Conservation (phyloP, 2,329 filamentous ascomycete species). For the Xylariaceae sp. region DNA sequence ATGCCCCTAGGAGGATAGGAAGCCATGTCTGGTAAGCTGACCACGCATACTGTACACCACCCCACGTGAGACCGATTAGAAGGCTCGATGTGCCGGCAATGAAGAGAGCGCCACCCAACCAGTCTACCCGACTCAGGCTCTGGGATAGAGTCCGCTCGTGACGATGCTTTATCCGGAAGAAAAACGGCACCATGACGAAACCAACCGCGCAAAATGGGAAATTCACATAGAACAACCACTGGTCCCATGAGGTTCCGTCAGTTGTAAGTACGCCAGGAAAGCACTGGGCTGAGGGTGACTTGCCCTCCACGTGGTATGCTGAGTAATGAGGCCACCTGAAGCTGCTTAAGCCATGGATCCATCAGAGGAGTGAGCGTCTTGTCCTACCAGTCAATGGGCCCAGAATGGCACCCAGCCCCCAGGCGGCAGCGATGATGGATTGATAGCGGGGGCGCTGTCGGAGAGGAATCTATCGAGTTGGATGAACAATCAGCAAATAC, state of each 20-base stretch:
- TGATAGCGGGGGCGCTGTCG: constrained; percentile 12
- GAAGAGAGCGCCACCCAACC: constrained; percentile 40
- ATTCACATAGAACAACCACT: constrained; percentile 15
- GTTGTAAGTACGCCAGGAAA: too few relatives aligned
- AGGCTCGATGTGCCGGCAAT: constrained; percentile 39
- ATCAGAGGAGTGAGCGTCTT: too few relatives aligned
- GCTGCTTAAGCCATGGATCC: too few relatives aligned
- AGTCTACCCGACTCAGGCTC: constrained; percentile 31
- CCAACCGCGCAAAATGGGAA: constrained; percentile 14
- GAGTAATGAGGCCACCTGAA: constrained; percentile 7
- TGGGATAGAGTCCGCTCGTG: constrained; percentile 1
- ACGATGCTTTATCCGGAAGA: constrained; percentile 7
- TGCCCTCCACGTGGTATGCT: constrained; percentile 6
- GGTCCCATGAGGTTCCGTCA: too few relatives aligned
- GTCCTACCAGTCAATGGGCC: constrained; percentile 7
- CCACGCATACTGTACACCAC: constrained; percentile 27
- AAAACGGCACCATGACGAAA: constrained; percentile 9
- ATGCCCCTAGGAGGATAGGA: constrained; percentile 10
- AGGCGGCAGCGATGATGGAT: constrained; percentile 5
- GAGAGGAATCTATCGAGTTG: constrained; percentile 6
- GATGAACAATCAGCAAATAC: not conserved
- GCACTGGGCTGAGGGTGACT: not conserved
- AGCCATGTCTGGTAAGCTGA: constrained; percentile 26
- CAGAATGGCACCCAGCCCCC: constrained; percentile 10
- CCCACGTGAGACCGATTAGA: constrained; percentile 42